A percentile compares a stretch with the other conserved stretches of the same genome.
Evolutionary conservation across 2,329 filamentous ascomycete species (phyloP).

Genomic region (Fusarium tupiense): DNA sequence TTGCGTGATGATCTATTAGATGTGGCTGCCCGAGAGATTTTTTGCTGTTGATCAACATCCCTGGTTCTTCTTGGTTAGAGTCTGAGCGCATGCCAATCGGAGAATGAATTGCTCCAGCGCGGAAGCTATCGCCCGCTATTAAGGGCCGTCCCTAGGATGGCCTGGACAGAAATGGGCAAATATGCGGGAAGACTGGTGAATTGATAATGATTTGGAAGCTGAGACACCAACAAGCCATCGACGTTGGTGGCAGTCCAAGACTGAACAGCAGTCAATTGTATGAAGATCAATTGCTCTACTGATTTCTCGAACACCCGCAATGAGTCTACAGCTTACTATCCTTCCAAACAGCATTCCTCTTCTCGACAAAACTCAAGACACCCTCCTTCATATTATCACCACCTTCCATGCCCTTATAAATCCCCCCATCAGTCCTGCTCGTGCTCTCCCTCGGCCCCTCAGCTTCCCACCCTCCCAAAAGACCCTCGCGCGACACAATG

Average conservation of each 20-base stretch:
- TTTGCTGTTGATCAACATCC: constrained; percentile 19
- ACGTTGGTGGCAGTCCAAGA: constrained; percentile 23
- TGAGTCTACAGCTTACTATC: constrained; percentile 66
- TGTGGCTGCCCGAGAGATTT: constrained; percentile 11
- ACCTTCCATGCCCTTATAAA: constrained; percentile 68
- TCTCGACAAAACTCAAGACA: constrained; percentile 79
- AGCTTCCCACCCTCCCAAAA: constrained; percentile 78
- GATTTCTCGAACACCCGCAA: background rate
- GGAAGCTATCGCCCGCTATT: constrained; percentile 31
- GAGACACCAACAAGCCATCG: constrained; percentile 19
- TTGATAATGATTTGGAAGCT: background rate
- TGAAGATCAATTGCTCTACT: background rate
- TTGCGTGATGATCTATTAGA: background rate
- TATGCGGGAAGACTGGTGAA: background rate
- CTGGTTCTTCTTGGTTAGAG: background rate
- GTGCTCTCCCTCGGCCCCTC: constrained; percentile 72
- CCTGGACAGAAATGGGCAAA: background rate
- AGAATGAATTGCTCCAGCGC: constrained; percentile 4
- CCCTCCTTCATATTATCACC: constrained; percentile 82
- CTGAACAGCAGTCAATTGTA: background rate
- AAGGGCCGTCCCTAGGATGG: constrained; percentile 37
- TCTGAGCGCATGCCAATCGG: constrained; percentile 27
- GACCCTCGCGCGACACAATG: constrained; percentile 75
- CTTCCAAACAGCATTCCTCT: constrained; percentile 74
- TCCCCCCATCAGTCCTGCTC: constrained; percentile 63